phyloP scores from a whole-genome alignment of 345 rosid genomes.

The Populus ilicifolia region DNA sequence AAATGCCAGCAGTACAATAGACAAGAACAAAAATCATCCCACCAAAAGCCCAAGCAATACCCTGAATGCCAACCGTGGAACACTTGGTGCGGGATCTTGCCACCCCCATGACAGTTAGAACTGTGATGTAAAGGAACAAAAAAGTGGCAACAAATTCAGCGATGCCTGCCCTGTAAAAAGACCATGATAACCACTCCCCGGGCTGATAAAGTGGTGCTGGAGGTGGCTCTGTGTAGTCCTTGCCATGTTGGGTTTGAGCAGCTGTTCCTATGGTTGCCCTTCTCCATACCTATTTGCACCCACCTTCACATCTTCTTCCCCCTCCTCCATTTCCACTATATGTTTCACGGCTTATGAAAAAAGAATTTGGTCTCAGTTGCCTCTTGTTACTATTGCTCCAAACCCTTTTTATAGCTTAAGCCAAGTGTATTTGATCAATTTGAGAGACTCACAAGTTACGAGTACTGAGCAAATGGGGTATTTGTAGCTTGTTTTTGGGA shows the following conservation, averaged over 20 bases:
- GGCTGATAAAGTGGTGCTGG: slow-evolving; percentile 19
- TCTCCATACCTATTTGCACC: slow-evolving; percentile 12
- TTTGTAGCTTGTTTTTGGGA: slow-evolving; percentile 17
- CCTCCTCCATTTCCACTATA: slow-evolving; percentile 7
- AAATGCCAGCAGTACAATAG: slow-evolving; percentile 22
- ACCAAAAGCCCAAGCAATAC: slow-evolving; percentile 25
- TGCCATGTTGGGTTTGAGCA: slow-evolving; percentile 8
- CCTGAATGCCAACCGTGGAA: slow-evolving; percentile 17
- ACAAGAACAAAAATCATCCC: slow-evolving; percentile 25
- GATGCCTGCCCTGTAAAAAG: slow-evolving; percentile 21
- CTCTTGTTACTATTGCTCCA: not conserved
- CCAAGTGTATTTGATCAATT: slow-evolving; percentile 5
- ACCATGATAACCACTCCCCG: slow-evolving; percentile 14
- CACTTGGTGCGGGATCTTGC: slow-evolving; percentile 12
- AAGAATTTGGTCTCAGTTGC: not conserved
- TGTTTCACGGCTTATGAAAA: not conserved
- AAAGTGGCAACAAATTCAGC: slow-evolving; percentile 22
- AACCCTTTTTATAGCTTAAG: not conserved
- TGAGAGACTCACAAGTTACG: not conserved
- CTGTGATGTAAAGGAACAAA: slow-evolving; percentile 20
- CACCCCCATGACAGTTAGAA: slow-evolving; percentile 20
- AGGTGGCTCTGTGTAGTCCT: slow-evolving; percentile 18
- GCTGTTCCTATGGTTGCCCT: slow-evolving; percentile 18
- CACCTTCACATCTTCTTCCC: slow-evolving; percentile 18
- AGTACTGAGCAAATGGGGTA: slow-evolving; percentile 6